These are phyloP conservation scores for Sporormia fimetaria DNA, from an alignment of 495 filamentous ascomycete genomes.

Conservation along the genomic window DNA sequence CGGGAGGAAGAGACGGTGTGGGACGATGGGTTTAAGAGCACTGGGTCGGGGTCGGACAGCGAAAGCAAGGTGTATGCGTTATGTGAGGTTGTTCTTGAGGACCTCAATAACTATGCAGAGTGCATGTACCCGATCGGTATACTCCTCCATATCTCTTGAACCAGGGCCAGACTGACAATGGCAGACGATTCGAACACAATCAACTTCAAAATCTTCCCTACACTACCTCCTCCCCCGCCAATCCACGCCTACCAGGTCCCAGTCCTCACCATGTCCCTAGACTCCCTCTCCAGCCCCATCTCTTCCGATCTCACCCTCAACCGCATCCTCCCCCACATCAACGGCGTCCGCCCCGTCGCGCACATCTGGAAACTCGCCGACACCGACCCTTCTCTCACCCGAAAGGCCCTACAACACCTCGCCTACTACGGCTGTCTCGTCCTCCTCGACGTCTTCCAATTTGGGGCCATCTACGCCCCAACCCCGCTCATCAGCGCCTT, in stretches of 20 bases:
- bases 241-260: constrained; percentile 84
- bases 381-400: constrained; percentile 69
- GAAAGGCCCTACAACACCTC: constrained; percentile 74
- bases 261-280: constrained; percentile 71
- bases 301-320: constrained; percentile 73
- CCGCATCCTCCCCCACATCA: constrained; percentile 65
- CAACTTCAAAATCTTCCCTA: constrained; percentile 90
- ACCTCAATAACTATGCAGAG: constrained; percentile 93
- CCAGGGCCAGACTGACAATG: constrained; percentile 1
- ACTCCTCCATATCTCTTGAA: background rate
- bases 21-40: constrained; percentile 23
- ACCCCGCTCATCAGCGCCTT: constrained; percentile 66
- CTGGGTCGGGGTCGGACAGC: constrained; percentile 26
- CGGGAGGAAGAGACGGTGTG: constrained; percentile 33
- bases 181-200: constrained; percentile 85
- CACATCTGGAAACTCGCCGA: constrained; percentile 75
- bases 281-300: constrained; percentile 43
- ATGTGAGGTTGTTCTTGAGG: constrained; percentile 84
- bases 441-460: constrained; percentile 87
- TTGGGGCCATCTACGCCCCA: constrained; percentile 77
- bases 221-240: constrained; percentile 62
- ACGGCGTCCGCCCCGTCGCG: constrained; percentile 78
- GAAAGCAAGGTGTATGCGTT: constrained; percentile 63
- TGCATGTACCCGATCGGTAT: constrained; percentile 91
- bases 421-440: constrained; percentile 82